Conservation (phyloP, 2,329 filamentous ascomycete genomes). For the Cordyceps sp. region DNA sequence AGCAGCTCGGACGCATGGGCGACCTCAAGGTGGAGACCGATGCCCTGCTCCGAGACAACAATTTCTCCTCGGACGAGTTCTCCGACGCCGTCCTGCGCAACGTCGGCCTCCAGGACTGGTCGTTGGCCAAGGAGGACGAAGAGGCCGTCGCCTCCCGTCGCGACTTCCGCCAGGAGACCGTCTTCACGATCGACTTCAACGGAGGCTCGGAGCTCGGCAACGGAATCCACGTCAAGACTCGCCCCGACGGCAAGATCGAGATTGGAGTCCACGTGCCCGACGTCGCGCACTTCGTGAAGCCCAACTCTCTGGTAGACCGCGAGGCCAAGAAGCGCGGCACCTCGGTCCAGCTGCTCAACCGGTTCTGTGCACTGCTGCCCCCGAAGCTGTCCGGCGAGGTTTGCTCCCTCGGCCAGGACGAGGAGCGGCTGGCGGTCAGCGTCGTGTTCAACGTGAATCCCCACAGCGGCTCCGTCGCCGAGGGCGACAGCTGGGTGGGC, state of each 20-base stretch:
- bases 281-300: slow-evolving; percentile 91
- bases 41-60: slow-evolving; percentile 92
- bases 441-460: slow-evolving; percentile 85
- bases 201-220: slow-evolving; percentile 80
- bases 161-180: slow-evolving; percentile 77
- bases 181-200: slow-evolving; percentile 85
- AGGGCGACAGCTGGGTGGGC: slow-evolving; percentile 85
- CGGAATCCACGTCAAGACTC: slow-evolving; percentile 78
- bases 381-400: slow-evolving; percentile 72
- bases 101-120: slow-evolving; percentile 85
- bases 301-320: slow-evolving; percentile 85
- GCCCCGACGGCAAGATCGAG: slow-evolving; percentile 73
- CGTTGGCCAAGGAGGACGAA: slow-evolving; percentile 68
- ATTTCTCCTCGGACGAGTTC: slow-evolving; percentile 95
- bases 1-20: slow-evolving; percentile 93
- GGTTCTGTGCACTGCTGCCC: slow-evolving; percentile 74
- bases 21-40: slow-evolving; percentile 96
- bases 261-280: slow-evolving; percentile 92
- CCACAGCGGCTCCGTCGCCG: slow-evolving; percentile 58
- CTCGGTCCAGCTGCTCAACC: slow-evolving; percentile 86
- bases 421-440: slow-evolving; percentile 82
- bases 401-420: slow-evolving; percentile 71
- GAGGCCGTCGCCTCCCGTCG: slow-evolving; percentile 56
- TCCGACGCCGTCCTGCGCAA: slow-evolving; percentile 91
- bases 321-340: slow-evolving; percentile 97